Evolutionary conservation across 2,329 filamentous ascomycete species (phyloP), one percentile per base, ranked within the genome.

Genomic region (Epichloe scottii): DNA sequence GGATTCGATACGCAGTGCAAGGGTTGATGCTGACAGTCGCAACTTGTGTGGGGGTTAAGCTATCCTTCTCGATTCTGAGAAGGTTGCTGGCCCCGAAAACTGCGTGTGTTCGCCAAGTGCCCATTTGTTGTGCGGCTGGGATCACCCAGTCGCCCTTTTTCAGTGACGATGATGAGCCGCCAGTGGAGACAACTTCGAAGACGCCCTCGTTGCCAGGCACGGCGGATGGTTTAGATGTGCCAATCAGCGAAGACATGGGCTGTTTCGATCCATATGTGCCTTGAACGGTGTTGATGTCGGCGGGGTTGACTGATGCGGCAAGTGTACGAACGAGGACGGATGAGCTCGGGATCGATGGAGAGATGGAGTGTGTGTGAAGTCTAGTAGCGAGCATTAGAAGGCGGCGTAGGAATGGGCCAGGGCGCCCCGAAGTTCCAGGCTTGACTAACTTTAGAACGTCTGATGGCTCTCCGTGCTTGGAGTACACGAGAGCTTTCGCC

Each of bases 271-370:
- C 91, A 71, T 98, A 98, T 4, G 91, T 89, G 57, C 93, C 93
- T 73, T 98, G 93, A 62, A 98, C 87, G 62, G 91, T 91, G 74
- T 98, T 98, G 68, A 98, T 87, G 71, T 98, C 93, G 62, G 93
- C 90, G 23, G 93, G 93, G 72, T 98, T 98, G 68, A 98, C 88
- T 52, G 93, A 89, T 1, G 89, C 82, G 34, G 90, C 87, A 60
- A 98, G 87, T 60, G 93, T 84, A 66, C 89, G 88, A 54, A 98
- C 74, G 50, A 91, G 89, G 58, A 94, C 70, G 45, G 76, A 71
- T 46, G 68, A 69, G 35, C 73, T 66, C 46, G 87, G 84, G 56
- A 89, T 78, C 3, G 80, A 77, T 3, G 87, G 86, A 4, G 84
- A 84, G 63, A 91, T 88, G 58, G 85, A 88, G 71, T 90, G 82